Evolutionary conservation across 2,329 filamentous ascomycete genomes (phyloP).

Genomic region (Meredithiella fracta): DNA sequence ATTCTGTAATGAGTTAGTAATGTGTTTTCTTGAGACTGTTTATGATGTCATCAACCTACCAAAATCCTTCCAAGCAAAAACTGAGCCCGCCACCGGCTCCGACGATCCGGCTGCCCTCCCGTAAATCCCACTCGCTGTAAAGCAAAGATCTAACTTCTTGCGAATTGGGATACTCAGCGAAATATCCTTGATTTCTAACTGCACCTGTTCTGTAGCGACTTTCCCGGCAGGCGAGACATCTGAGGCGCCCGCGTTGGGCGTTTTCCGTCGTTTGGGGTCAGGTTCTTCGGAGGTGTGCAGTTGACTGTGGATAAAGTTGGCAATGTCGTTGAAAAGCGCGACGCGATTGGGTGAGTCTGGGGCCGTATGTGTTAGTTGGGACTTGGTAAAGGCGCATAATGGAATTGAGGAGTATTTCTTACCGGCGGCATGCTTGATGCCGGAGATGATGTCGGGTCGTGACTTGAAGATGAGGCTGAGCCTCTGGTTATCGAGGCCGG

Average conservation of each 20-base stretch:
- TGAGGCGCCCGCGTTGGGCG: conserved; percentile 24
- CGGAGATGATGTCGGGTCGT: conserved; percentile 38
- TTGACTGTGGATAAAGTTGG: conserved; percentile 32
- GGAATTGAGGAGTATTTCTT: conserved; percentile 16
- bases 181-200: conserved; percentile 48
- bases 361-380: neutral
- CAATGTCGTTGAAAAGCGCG: conserved; percentile 40
- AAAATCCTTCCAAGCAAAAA: conserved; percentile 45
- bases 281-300: conserved; percentile 28
- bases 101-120: conserved; percentile 36
- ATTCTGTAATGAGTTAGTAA: conserved; percentile 27
- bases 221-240: conserved; percentile 25
- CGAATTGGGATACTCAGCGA: conserved; percentile 50
- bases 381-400: neutral
- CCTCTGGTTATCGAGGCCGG: conserved; percentile 32
- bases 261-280: conserved; percentile 34
- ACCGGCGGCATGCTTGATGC: conserved; percentile 39
- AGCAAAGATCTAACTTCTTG: conserved; percentile 51
- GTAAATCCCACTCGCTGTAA: conserved; percentile 43
- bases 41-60: conserved; percentile 26
- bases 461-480: conserved; percentile 36
- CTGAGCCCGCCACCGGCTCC: conserved; percentile 34
- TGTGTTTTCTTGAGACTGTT: neutral
- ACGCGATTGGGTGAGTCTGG: conserved; percentile 34
- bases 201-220: conserved; percentile 27